Conservation (phyloP, 2,329 filamentous ascomycete genomes). For the Aspergillus fijiensis region DNA sequence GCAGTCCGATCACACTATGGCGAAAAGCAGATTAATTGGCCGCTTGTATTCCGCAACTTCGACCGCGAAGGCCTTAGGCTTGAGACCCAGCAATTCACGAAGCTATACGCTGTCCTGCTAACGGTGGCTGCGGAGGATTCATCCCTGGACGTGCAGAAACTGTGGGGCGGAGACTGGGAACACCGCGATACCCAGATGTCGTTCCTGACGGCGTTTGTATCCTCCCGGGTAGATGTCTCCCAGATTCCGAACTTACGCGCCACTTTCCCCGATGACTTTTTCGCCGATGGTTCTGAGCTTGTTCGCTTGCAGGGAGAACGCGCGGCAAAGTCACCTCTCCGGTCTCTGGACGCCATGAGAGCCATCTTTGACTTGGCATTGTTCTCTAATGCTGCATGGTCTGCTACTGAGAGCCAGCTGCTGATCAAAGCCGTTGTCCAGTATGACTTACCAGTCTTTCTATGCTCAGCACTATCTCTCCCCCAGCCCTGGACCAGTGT, state of each 20-base stretch:
- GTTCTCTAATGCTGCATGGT: slow-evolving; percentile 58
- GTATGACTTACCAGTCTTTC: slow-evolving; percentile 49
- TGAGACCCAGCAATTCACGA: slow-evolving; percentile 75
- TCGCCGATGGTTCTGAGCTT: slow-evolving; percentile 59
- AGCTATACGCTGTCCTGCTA: slow-evolving; percentile 75
- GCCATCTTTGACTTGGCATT: slow-evolving; percentile 65
- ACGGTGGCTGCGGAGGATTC: slow-evolving; percentile 64
- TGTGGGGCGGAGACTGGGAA: slow-evolving; percentile 90
- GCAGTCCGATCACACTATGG: slow-evolving; percentile 57
- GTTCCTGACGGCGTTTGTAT: slow-evolving; percentile 86
- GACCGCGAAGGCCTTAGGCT: slow-evolving; percentile 76
- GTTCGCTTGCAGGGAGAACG: slow-evolving; percentile 61
- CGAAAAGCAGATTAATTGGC: slow-evolving; percentile 61
- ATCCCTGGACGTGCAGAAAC: slow-evolving; percentile 75
- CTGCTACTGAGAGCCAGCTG: slow-evolving; percentile 54
- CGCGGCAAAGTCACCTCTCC: slow-evolving; percentile 80
- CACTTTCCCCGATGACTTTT: slow-evolving; percentile 69
- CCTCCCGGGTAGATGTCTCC: slow-evolving; percentile 74
- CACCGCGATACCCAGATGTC: slow-evolving; percentile 85
- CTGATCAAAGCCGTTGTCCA: slow-evolving; percentile 63
- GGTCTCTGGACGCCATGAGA: slow-evolving; percentile 79
- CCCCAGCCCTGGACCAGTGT: slow-evolving; percentile 51
- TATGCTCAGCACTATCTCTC: slow-evolving; percentile 50
- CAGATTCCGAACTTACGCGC: slow-evolving; percentile 78
- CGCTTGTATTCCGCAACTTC: slow-evolving; percentile 73